These are phyloP conservation scores for Diaporthe sp. DNA, from an alignment of 2,329 filamentous ascomycete genomes.

Conservation along the genomic window DNA sequence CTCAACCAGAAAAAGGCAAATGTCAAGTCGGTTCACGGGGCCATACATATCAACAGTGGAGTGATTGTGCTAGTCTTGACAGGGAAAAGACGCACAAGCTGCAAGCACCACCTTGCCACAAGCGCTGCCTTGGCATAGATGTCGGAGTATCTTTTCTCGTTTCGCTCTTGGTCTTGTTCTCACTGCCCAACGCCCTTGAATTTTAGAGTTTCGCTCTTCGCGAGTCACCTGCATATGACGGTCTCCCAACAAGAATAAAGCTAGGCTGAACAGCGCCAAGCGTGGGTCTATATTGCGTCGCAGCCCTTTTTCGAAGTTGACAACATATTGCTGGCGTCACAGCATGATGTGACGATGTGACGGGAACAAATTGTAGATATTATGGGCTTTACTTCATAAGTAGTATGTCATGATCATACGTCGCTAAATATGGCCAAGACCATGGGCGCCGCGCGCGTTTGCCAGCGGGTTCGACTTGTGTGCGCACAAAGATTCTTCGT, in stretches of 20 bases:
- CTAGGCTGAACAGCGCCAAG: constrained; percentile 13
- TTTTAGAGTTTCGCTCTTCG: constrained; percentile 12
- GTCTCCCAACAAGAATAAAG: background rate
- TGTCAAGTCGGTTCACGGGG: background rate
- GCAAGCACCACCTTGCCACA: constrained; percentile 4
- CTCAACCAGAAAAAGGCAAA: background rate
- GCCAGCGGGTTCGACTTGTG: background rate
- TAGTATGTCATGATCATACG: background rate
- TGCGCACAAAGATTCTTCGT: background rate
- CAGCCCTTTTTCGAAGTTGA: background rate
- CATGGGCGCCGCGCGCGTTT: too few species aligned
- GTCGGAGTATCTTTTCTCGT: constrained; percentile 6
- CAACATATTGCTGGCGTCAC: background rate
- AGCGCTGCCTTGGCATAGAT: background rate
- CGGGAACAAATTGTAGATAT: background rate
- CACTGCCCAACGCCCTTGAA: background rate
- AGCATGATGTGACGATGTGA: background rate
- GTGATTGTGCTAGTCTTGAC: background rate
- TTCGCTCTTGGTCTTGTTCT: background rate
- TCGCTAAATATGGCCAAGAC: background rate
- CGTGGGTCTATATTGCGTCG: background rate
- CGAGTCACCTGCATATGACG: background rate
- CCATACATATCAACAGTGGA: background rate
- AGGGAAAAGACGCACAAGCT: background rate
- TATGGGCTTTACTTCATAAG: background rate